Evolutionary conservation across 2,329 filamentous ascomycete genomes (phyloP), one percentile per base, ranked within the genome.

Genomic region (Botrytis deweyae): DNA sequence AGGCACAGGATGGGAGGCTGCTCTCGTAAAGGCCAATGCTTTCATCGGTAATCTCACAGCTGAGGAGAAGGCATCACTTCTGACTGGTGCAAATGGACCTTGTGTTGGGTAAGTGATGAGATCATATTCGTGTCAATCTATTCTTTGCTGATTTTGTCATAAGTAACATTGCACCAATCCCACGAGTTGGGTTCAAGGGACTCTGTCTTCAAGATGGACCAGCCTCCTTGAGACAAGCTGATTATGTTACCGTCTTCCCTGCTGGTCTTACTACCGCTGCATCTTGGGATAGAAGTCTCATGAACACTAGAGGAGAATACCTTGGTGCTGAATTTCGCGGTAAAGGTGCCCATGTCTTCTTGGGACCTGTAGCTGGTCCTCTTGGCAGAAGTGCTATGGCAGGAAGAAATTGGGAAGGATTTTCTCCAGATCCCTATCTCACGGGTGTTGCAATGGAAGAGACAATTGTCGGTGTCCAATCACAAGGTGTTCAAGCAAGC

Each of bases 291-390:
- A 87, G 87, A 74, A 85, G 85, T 33, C 85, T 92, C 66, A 89
- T 91, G 80, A 82, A 83, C 67, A 81, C 84, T 58, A 83, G 86
- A 70, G 86, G 85, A 46, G 78, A 82, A 44, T 80, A 82, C 61
- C 82, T 88, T 80, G 86, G 85, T 16, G 80, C 79, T 3, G 93
- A 96, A 80, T 90, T 92, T 79, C 88, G 87, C 73, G 90, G 83
- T 74, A 96, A 95, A 83, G 93, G 93, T 75, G 86, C 93, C 58
- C 92, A 96, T 80, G 86, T 95, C 38, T 87, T 91, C 75, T 87
- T 96, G 8, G 84, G 83, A 14, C 78, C 86, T 44, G 85, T 84
- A 25, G 81, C 82, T 66, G 86, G 85, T 1, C 85, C 86, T 42
- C 80, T 88, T 10, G 87, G 86, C 14, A 83, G 85, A 49, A 81